Base-by-base conservation (phyloP, 139 green algal genomes). In the Chlamydomonas sp. region DNA sequence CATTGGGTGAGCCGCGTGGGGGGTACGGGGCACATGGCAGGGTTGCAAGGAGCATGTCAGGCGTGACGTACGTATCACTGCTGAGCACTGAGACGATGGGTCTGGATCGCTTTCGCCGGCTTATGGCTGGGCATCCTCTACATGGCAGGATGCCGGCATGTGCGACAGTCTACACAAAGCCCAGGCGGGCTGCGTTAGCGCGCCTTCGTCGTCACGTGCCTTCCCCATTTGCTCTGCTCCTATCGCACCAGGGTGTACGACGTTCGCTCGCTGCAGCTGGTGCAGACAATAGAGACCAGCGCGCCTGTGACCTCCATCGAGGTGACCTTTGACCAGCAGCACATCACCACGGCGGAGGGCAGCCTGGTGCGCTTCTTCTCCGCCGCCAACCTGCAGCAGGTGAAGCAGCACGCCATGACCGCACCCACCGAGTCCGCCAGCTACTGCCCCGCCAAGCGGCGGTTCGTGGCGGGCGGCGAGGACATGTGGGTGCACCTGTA, bases 401-500 rank as follows among this genome's bases (percentile, higher is more conserved):
- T 90, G 49, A 96, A 96, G 83, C 61, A 84, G 67, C 89, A 94
- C 82, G 85, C 57, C 10, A 60, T 94, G 61, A 63, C 83, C 16
- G 94, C 96, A 83, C 76, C 90, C 5, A 94, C 97, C 4, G 96
- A 99, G 91, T 93, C 91, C 2, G 98, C 97, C 63, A 97, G 91
- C 88, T 97, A 96, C 89, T 97, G 93, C 89, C 85, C 95, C 8
- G 77, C 93, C 49, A 94, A 92, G 79, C 79, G 78, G 61, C 75
- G 80, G 67, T 95, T 99, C 89, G 96, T 96, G 59, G 94, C 93
- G 17, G 98, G 97, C 17, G 98, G 98, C 10, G 93, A 93, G 69
- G 98, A 99, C 94, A 99, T 99, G 98, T 99, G 97, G 96, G 97
- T 99, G 72, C 96, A 97, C 77, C 81, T 99, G 73, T 96, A 97